Percentiles rank a stretch among this genome's conserved stretches.
phyloP scores from a whole-genome alignment of 1,139 yeast genomes.

The Geotrichum cucujoidarum region DNA sequence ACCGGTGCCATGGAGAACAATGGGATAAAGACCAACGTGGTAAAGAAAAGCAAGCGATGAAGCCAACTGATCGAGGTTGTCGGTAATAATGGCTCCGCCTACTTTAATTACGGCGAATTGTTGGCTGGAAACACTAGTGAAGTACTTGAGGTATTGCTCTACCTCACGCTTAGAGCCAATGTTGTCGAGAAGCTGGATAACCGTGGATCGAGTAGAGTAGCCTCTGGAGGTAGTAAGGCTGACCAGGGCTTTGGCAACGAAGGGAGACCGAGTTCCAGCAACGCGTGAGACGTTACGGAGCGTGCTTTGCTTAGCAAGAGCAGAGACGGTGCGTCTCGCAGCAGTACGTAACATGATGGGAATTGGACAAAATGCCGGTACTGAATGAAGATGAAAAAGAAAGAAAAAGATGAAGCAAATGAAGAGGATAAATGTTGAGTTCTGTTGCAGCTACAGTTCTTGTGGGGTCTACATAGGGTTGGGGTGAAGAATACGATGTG shows the following conservation, averaged over 20 bases:
- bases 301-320: slow-evolving; percentile 1
- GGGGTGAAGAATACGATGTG: background rate
- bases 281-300: background rate
- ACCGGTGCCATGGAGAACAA: slow-evolving; percentile 95
- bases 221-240: slow-evolving; percentile 4
- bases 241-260: background rate
- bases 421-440: background rate
- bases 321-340: slow-evolving; percentile 3
- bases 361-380: background rate
- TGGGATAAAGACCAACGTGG: slow-evolving; percentile 95
- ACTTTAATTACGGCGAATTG: slow-evolving; percentile 98
- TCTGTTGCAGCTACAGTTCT: background rate
- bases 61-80: slow-evolving; percentile 89
- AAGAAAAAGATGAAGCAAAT: background rate
- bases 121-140: slow-evolving; percentile 86
- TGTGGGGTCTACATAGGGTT: background rate
- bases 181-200: slow-evolving; percentile 85
- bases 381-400: background rate
- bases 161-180: slow-evolving; percentile 97
- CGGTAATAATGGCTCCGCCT: slow-evolving; percentile 97
- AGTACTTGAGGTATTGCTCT: slow-evolving; percentile 91
- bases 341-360: slow-evolving; percentile 8
- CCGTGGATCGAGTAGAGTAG: slow-evolving; percentile 80
- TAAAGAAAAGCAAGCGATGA: slow-evolving; percentile 91
- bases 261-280: background rate